Evolutionary conservation across 106 monocot species (phyloP), one percentile per base, ranked within the genome.

Genomic region (Posidonia australis): DNA sequence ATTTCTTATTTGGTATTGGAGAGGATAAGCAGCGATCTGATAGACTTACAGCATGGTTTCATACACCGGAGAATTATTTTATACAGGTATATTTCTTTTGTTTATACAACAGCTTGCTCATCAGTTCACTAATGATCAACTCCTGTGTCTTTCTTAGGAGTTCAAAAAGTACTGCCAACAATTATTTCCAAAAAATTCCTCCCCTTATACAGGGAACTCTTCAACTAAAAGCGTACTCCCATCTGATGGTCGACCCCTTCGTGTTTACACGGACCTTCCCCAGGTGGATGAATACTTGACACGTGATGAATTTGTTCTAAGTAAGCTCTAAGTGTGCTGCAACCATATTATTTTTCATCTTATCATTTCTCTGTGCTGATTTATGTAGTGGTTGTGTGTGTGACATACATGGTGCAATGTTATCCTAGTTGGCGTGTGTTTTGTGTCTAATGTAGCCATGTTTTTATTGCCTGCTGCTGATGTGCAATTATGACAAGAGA

Each of bases 31-130:
- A 98, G 48, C 81, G 84, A 12, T 98, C 96, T 61, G 86, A 90
- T 65, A 90, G 96, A 66, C 90, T 98, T 58, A 90, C 90, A 43
- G 90, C 90, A 70, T 98, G 96, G 96, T 98, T 98, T 64, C 90
- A 83, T 79, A 90, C 96, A 54, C 90, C 96, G 21, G 78, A 90
- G 65, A 82, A 77, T 73, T 98, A 90, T 65, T 98, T 98, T 67
- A 84, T 90, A 66, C 82, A 90, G 86, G 96, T 87, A 68, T 17
- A 21, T 41, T 32, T 32, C 46, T 23, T 64, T 67, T 65, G 20
- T 45, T 0, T 46, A n/a, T 0, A 29, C 19, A 73, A 5, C 22
- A 46, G 20, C 43, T 43, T 23, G 19, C 31, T 46, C n/a, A 26
- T 46, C 25, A 18, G 2, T 9, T 72, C 32, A 4, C 49, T 58